Evolutionary conservation across 2,329 filamentous ascomycete species (phyloP), one percentile per base, ranked within the genome.

Genomic region (Monilinia laxa): DNA sequence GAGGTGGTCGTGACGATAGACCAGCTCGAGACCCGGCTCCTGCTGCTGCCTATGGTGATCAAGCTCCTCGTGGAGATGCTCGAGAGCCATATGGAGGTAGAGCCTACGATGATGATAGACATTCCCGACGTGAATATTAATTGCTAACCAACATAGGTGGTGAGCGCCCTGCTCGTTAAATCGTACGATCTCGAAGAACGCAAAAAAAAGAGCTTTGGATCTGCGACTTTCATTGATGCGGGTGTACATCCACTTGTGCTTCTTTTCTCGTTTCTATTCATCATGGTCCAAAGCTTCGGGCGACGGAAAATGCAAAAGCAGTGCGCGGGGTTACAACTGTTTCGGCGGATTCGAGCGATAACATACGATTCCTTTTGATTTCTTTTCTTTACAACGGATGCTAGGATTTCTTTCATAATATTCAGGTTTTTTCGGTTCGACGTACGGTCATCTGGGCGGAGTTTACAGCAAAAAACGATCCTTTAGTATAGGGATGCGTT

Each of bases 1-100:
- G 80, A 67, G 80, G 81, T 68, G 81, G 84, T 68, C 83, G 86
- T 63, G 81, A 82, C 63, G 84, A 86, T 59, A 77, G 78, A 65
- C 76, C 78, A 71, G 72, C 78, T 73, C 78, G 79, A 67, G 79
- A 81, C 67, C 72, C 71, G 68, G 70, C 74, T 65, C 77, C 79
- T 42, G 76, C 77, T 70, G 72, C 79, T 62, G 77, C 77, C 70
- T 81, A 80, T 72, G 77, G 76, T 71, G 80, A 81, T 70, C 67
- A 79, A 72, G 78, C 75, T 71, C 75, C 79, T 73, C 79, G 79
- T 73, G 77, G 74, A 71, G 80, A 81, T 23, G 74, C 75, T 68
- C 77, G 79, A 70, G 79, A 81, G 70, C 76, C 79, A 73, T 81
- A 81, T 70, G 77, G 77, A 77, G 76, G 79, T 78, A 77, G 75